Conservation (phyloP, 257 asterid genomes). For the Solanum piurae region DNA sequence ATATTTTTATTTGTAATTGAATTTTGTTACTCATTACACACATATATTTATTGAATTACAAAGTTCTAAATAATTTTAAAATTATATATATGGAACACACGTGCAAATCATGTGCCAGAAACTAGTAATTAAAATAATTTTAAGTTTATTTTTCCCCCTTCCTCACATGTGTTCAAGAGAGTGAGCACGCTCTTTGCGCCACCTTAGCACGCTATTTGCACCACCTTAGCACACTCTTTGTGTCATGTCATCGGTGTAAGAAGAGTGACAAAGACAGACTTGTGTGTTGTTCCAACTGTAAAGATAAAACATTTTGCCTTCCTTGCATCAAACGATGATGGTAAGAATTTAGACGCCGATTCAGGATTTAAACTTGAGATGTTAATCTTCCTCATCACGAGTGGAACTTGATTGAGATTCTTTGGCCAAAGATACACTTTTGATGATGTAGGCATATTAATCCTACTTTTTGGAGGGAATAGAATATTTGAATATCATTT, state of each 20-base stretch:
- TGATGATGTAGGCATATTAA: not conserved
- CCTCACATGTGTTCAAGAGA: too few relatives aligned
- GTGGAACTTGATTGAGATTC: not conserved
- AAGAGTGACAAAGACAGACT: slow-evolving; percentile 35
- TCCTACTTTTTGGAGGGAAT: not conserved
- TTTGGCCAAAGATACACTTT: not conserved
- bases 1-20: too few relatives aligned
- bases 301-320: slow-evolving; percentile 28
- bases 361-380: not conserved
- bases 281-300: slow-evolving; percentile 30
- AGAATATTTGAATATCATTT: not conserved
- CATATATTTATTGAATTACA: too few relatives aligned
- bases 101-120: too few relatives aligned
- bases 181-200: too few relatives aligned
- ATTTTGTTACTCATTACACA: too few relatives aligned
- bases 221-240: too few relatives aligned
- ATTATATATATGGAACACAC: too few relatives aligned
- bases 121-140: too few relatives aligned
- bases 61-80: too few relatives aligned
- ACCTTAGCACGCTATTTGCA: too few relatives aligned
- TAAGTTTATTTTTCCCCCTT: too few relatives aligned
- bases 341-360: slow-evolving; percentile 1
- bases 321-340: slow-evolving; percentile 23
- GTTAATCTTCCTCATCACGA: not conserved
- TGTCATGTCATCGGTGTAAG: slow-evolving; percentile 5